Evolutionary conservation across 345 rosid species (phyloP).

Genomic region (Dipteronia dyeriana): DNA sequence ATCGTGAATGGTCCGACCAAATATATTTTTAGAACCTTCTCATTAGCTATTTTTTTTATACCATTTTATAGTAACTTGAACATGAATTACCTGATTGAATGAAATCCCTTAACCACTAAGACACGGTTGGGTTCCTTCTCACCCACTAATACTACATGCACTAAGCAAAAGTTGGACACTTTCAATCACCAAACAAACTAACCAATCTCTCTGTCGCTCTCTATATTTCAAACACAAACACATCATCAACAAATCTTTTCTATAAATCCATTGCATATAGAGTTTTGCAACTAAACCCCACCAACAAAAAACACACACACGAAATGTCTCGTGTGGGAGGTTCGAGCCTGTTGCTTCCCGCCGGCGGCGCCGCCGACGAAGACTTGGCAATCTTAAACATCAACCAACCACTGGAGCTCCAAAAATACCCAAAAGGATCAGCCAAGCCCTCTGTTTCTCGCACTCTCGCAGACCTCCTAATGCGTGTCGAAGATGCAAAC

Average conservation of each 20-base stretch:
- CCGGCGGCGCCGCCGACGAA: slow-evolving; percentile 29
- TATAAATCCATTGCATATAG: slow-evolving; percentile 23
- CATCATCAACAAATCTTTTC: background rate
- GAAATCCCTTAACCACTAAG: too few relatives aligned
- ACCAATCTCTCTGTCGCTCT: slow-evolving; percentile 19
- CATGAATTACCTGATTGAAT: too few relatives aligned
- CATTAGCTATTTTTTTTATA: too few relatives aligned
- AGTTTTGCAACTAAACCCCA: slow-evolving; percentile 24
- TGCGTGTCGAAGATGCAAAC: slow-evolving; percentile 59
- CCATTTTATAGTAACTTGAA: too few relatives aligned
- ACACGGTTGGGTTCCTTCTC: too few relatives aligned
- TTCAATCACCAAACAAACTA: slow-evolving; percentile 57
- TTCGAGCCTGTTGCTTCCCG: slow-evolving; percentile 25
- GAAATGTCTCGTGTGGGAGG: slow-evolving; percentile 36
- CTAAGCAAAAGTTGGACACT: slow-evolving; percentile 45
- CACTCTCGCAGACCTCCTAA: slow-evolving; percentile 65
- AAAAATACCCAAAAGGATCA: slow-evolving; percentile 27
- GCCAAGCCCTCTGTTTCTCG: too few relatives aligned
- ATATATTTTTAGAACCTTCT: too few relatives aligned
- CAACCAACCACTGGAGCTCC: slow-evolving; percentile 44
- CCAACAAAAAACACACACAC: background rate
- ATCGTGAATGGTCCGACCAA: too few relatives aligned
- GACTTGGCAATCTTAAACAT: slow-evolving; percentile 40
- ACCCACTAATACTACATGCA: slow-evolving; percentile 40
- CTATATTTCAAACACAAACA: background rate